Evolutionary conservation across 345 rosid genomes (phyloP), one percentile per base, ranked within the genome.

Genomic region (Citrus reticulata): DNA sequence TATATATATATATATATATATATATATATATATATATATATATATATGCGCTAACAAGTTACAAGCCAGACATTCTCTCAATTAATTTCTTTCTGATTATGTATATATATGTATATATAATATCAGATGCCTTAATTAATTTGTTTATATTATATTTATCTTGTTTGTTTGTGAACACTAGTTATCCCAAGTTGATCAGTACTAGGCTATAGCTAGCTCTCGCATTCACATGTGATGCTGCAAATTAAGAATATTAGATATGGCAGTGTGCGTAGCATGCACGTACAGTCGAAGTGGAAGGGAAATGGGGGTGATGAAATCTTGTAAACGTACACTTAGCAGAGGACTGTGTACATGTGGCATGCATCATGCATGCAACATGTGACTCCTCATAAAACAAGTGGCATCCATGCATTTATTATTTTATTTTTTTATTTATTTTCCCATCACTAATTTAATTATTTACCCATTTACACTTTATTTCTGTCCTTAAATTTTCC

Each of bases 331-430:
- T 42, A 11, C 35, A 42, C 40, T 29, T 10, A 51, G n/a, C 64
- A 74, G 54, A 35, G 25, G 73, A 24, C 1, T 51, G 32, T 72
- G 78, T 69, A 86, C 91, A 86, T 78, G 84, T 80, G 89, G 86
- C 87, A 69, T 24, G 42, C 51, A 30, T n/a, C 46, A 2, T 66
- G 63, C 78, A 75, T 83, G 81, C 81, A 77, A 76, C 72, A 66
- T 46, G 10, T 72, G 77, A 68, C 58, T 81, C 79, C 75, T 22
- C 81, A 30, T 2, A 4, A 51, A 77, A 81, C 91, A 88, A 66
- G 86, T 86, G 91, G 80, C 89, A 34, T 62, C 80, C 91, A 88
- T 88, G 91, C 91, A 86, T 81, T 79, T 13, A 11, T 1, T 27
- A 27, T 27, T 11, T 42, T 42, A 79, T 77, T 72, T 22, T 46